Conservation (phyloP, 2,329 filamentous ascomycete species). For the Talaromyces marneffei region DNA sequence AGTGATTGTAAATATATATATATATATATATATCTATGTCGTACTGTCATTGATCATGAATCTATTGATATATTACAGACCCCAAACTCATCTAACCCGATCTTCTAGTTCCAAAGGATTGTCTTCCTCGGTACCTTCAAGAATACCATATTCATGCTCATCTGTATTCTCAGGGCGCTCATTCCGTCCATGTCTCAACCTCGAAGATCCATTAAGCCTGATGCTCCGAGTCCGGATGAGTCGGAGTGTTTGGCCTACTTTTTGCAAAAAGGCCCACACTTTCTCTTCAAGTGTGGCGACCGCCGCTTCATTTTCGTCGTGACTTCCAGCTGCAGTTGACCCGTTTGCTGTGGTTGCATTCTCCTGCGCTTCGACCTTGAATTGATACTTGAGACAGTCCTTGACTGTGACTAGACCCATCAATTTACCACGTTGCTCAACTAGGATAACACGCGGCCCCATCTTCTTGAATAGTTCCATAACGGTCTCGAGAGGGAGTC, state of each 20-base stretch:
- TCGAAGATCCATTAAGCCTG: constrained; percentile 5
- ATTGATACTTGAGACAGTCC: constrained; percentile 94
- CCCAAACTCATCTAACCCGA: not conserved
- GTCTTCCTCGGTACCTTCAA: constrained; percentile 25
- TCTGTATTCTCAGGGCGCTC: not conserved
- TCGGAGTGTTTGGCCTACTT: constrained; percentile 21
- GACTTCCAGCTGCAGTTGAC: not conserved
- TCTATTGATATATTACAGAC: constrained; percentile 1
- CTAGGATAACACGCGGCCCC: constrained; percentile 83
- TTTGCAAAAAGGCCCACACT: constrained; percentile 34
- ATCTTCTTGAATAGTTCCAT: constrained; percentile 99
- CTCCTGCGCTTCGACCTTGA: constrained; percentile 86
- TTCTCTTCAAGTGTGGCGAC: constrained; percentile 29
- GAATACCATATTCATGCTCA: constrained; percentile 4
- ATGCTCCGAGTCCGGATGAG: constrained; percentile 1
- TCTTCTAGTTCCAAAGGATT: constrained; percentile 13
- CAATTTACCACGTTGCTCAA: constrained; percentile 81
- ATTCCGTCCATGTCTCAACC: constrained; percentile 23
- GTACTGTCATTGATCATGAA: constrained; percentile 13
- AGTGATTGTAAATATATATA: not conserved
- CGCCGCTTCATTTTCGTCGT: constrained; percentile 18
- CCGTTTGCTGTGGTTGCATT: constrained; percentile 43
- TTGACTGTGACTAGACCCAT: constrained; percentile 89
- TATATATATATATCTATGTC: not conserved
- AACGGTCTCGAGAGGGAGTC: constrained; percentile 86